Conservation (phyloP, 1,139 yeast species). For the Kodamaea derodonti region DNA sequence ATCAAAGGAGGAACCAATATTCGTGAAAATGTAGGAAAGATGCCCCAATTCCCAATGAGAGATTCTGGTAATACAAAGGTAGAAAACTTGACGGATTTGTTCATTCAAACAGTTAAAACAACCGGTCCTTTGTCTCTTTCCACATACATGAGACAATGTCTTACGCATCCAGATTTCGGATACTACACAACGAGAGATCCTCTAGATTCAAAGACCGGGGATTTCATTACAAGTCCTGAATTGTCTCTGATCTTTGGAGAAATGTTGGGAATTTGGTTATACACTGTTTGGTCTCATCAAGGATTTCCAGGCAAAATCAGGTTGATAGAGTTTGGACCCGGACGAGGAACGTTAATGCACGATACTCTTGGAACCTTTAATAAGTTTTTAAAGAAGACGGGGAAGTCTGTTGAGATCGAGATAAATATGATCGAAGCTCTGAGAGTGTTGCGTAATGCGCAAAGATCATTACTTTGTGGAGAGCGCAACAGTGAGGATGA, state of each 20-base stretch:
- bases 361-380: constrained; percentile 55
- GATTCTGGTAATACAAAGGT: constrained; percentile 15
- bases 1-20: constrained; percentile 40
- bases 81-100: constrained; percentile 35
- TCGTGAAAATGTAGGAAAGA: constrained; percentile 33
- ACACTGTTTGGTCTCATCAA: constrained; percentile 58
- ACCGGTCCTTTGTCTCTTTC: constrained; percentile 77
- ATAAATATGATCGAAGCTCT: constrained; percentile 73
- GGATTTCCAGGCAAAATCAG: constrained; percentile 46
- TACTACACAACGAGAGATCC: constrained; percentile 81
- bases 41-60: constrained; percentile 34
- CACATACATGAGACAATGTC: constrained; percentile 77
- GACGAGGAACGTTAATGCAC: constrained; percentile 73
- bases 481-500: constrained; percentile 9
- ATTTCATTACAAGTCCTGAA: constrained; percentile 83
- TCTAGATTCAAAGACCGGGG: constrained; percentile 59
- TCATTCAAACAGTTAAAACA: constrained; percentile 54
- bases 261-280: constrained; percentile 74
- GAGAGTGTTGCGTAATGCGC: constrained; percentile 57
- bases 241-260: constrained; percentile 88
- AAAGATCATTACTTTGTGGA: constrained; percentile 49
- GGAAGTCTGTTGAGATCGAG: constrained; percentile 25
- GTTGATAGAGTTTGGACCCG: constrained; percentile 87
- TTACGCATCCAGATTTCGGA: constrained; percentile 75
- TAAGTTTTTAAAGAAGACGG: constrained; percentile 31